phyloP scores from a whole-genome alignment of 345 rosid species.

The Physaria fendleri region DNA sequence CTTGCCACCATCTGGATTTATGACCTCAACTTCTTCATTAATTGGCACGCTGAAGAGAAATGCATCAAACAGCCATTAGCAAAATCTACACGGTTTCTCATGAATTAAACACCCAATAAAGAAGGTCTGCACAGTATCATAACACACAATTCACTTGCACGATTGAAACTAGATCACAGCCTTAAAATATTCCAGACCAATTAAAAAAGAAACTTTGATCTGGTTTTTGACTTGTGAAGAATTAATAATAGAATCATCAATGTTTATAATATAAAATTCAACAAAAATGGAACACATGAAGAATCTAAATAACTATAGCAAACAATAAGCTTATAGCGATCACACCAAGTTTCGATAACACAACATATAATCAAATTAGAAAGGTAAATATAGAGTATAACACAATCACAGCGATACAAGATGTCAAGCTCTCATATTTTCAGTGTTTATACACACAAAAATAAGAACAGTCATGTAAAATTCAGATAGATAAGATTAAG shows the following conservation, averaged over 20 bases:
- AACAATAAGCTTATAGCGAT: neutral
- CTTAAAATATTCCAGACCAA: neutral
- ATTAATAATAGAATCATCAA: conserved; percentile 10
- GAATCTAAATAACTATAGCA: conserved; percentile 5
- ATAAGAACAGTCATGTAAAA: neutral
- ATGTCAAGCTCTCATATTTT: neutral
- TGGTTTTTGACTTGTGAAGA: conserved; percentile 7
- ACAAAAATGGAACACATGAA: neutral
- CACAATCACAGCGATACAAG: neutral
- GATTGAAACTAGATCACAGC: neutral
- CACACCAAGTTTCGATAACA: conserved; percentile 3
- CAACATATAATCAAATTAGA: neutral
- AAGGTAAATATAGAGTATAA: neutral
- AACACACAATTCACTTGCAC: neutral
- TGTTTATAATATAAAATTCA: conserved; percentile 21
- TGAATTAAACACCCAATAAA: neutral
- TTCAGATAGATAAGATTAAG: neutral
- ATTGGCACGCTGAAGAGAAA: conserved; percentile 38
- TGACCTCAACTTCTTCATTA: conserved; percentile 83
- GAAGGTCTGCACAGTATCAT: neutral
- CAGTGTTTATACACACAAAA: neutral
- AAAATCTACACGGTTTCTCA: neutral
- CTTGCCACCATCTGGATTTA: conserved; percentile 90
- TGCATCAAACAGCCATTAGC: neutral
- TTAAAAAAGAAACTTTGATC: neutral